Percentiles rank a stretch among this genome's conserved stretches.
Evolutionary conservation across 192 early-diverging fungal species (phyloP).

Genomic region (Coemansia sp.): DNA sequence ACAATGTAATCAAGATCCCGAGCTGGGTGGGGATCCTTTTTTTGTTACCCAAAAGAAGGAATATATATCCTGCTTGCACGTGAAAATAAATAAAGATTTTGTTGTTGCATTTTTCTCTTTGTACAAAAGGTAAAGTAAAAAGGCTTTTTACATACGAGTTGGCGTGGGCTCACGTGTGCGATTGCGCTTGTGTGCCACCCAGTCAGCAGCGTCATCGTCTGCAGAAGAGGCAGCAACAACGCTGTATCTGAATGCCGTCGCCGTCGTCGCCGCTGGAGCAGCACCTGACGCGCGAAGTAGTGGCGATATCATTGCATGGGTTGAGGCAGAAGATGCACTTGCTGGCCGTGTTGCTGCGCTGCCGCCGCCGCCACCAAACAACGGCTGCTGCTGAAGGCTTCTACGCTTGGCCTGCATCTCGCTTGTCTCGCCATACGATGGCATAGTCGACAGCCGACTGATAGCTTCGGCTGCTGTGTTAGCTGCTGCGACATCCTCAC

Average conservation of each 20-base stretch:
- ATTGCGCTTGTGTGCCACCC: constrained; percentile 38
- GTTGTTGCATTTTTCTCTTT: too few relatives aligned
- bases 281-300: background rate
- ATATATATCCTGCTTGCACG: too few relatives aligned
- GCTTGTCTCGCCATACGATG: background rate
- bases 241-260: background rate
- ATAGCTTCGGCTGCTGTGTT: background rate
- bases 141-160: constrained; percentile 13
- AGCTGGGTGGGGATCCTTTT: too few relatives aligned
- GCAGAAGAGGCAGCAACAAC: background rate
- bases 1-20: too few relatives aligned
- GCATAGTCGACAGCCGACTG: background rate
- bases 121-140: background rate
- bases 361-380: background rate
- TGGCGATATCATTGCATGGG: background rate
- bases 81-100: too few relatives aligned
- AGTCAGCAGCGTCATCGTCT: background rate
- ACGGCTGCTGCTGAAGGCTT: background rate
- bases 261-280: background rate
- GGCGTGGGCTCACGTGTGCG: constrained; percentile 45
- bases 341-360: background rate
- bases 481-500: constrained; percentile 1
- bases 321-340: background rate
- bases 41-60: too few relatives aligned
- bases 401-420: background rate